Base-by-base conservation (phyloP, 768 basidiomycete species). In the Boletus sp. region DNA sequence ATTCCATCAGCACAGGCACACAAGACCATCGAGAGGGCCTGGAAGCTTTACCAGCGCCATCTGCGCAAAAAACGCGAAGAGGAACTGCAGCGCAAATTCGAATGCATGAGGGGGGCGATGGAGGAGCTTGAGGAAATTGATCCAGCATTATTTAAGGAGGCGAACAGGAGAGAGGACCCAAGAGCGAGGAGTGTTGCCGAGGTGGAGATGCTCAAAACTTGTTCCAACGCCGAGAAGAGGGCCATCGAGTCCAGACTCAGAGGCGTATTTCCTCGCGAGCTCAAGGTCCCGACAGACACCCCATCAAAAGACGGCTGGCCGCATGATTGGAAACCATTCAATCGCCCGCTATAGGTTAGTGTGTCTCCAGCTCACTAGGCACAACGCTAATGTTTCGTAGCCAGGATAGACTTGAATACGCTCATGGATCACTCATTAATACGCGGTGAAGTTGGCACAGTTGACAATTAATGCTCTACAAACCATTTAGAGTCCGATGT, bases 1-100 rank as follows among this genome's bases (percentile, higher is more conserved):
- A 88, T 97, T 50, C 92, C 92, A 12, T 92, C 91, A 4, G 82
- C 80, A 5, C 93, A 96, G 71, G 93, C 91, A 0, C 92, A 97
- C 75, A 83, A 93, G 60, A 97, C 93, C 2, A 94, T 97, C 52
- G 88, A 92, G 61, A 84, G 94, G 33, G 94, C 94, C 4, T 98
- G 90, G 90, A 76, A 86, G 50, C 80, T 98, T 11, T 85, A 92
- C 74, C 80, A 83, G 61, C 82, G 94, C 32, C 86, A 90, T 66
- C 57, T 86, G 39, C 83, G 94, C 41, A 83, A 88, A 66, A 76
- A 79, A 59, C 80, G 89, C 45, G 81, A 86, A 30, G 83, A 78
- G 36, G 89, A 92, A 66, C 69, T 91, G 59, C 75, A 77, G 55
- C 80, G 86, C 72, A 95, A 95, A 72, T 94, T 87, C 66, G 80